Percentiles rank a stretch among this genome's conserved stretches.
phyloP scores from a whole-genome alignment of 2,329 filamentous ascomycete species.

The Calonectria honghensis region DNA sequence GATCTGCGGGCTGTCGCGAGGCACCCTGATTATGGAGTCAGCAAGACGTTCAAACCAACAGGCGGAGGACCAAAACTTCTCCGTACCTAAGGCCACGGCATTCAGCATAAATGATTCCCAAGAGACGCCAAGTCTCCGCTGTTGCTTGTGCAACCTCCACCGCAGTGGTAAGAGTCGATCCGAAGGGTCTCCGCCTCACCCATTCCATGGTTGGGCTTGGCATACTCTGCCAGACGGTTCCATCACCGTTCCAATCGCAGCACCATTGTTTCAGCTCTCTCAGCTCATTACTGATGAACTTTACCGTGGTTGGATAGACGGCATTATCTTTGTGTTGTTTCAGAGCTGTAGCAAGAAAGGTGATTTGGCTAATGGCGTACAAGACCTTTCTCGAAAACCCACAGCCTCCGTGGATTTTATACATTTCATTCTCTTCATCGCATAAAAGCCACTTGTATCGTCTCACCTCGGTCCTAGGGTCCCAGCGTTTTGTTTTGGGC shows the following conservation, averaged over 20 bases:
- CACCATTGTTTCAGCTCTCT: not conserved
- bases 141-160: slow-evolving; percentile 16
- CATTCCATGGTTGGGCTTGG: not conserved
- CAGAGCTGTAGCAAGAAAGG: slow-evolving; percentile 6
- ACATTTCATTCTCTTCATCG: not conserved
- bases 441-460: slow-evolving; percentile 9
- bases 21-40: not conserved
- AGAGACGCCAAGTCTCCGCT: slow-evolving; percentile 2
- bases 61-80: not conserved
- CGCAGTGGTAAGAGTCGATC: not conserved
- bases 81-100: not conserved
- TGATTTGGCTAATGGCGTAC: not conserved
- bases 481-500: not conserved
- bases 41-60: not conserved
- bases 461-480: not conserved
- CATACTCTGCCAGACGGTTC: not conserved
- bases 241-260: slow-evolving; percentile 12
- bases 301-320: not conserved
- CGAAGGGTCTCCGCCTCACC: not conserved
- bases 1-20: not conserved
- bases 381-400: slow-evolving; percentile 4
- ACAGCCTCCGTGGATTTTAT: slow-evolving; percentile 4
- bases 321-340: not conserved
- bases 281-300: not conserved
- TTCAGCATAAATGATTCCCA: slow-evolving; percentile 11